Conservation (phyloP, 495 filamentous ascomycete genomes). For the Sporormia fimetaria region DNA sequence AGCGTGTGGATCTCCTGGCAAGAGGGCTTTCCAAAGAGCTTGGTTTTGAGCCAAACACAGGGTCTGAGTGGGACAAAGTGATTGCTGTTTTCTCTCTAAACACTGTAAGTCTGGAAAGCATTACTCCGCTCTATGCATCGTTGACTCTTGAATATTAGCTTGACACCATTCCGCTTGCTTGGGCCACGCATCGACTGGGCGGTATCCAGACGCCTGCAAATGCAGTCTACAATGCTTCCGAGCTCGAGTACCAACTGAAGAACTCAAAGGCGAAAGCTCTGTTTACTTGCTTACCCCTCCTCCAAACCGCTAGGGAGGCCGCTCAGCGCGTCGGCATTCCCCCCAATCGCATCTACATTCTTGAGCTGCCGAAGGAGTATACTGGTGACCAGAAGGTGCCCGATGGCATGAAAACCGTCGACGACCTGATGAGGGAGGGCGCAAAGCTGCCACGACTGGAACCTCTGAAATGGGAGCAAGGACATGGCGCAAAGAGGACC, state of each 20-base stretch:
- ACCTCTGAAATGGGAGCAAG: conserved; percentile 54
- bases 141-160: conserved; percentile 41
- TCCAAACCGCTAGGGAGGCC: conserved; percentile 58
- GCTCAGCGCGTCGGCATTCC: conserved; percentile 57
- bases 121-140: not conserved
- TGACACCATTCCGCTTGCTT: conserved; percentile 64
- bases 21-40: conserved; percentile 60
- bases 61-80: conserved; percentile 80
- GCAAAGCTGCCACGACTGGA: conserved; percentile 50
- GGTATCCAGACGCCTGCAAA: conserved; percentile 74
- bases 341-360: conserved; percentile 59
- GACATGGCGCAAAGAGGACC: conserved; percentile 62
- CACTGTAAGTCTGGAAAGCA: conserved; percentile 45
- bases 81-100: conserved; percentile 68
- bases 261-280: conserved; percentile 63
- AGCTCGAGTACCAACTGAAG: conserved; percentile 69
- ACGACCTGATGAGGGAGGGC: conserved; percentile 58
- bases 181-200: conserved; percentile 63
- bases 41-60: conserved; percentile 61
- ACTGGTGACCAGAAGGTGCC: conserved; percentile 39
- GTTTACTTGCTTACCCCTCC: conserved; percentile 68
- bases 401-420: conserved; percentile 54
- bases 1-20: conserved; percentile 59
- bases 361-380: conserved; percentile 50
- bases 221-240: conserved; percentile 63